These are phyloP conservation scores for Mollisia scopiformis DNA, from an alignment of 2,329 filamentous ascomycete genomes.

Conservation along the genomic window DNA sequence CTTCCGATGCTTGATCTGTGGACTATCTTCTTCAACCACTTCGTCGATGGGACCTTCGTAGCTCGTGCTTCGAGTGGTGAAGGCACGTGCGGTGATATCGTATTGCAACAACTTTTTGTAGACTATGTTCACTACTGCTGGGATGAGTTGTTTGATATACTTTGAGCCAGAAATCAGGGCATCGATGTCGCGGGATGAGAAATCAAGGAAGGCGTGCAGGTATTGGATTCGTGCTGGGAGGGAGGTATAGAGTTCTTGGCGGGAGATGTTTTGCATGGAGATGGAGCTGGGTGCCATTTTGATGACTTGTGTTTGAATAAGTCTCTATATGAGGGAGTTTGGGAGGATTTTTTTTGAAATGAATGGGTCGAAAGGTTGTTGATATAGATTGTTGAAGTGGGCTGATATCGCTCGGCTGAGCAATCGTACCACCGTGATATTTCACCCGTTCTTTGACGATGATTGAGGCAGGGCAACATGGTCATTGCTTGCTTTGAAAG, in stretches of 20 bases:
- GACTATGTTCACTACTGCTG: slow-evolving; percentile 80
- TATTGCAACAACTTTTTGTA: slow-evolving; percentile 81
- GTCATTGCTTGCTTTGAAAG: not conserved
- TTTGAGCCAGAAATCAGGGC: slow-evolving; percentile 28
- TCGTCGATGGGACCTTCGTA: slow-evolving; percentile 62
- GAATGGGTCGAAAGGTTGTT: not conserved
- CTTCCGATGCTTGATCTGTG: slow-evolving; percentile 57
- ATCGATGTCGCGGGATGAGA: slow-evolving; percentile 23
- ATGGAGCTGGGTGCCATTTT: slow-evolving; percentile 7
- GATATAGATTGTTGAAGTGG: not conserved
- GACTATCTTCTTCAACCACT: slow-evolving; percentile 40
- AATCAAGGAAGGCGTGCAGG: slow-evolving; percentile 32
- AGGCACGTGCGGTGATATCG: slow-evolving; percentile 79
- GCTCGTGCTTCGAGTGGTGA: slow-evolving; percentile 62
- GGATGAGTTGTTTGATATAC: slow-evolving; percentile 60
- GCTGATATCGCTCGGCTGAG: not conserved
- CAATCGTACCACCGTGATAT: not conserved
- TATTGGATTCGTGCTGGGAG: slow-evolving; percentile 33
- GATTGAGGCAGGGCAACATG: not conserved
- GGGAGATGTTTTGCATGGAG: slow-evolving; percentile 22
- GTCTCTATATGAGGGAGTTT: no score
- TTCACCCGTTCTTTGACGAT: not conserved
- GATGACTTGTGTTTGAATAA: not conserved
- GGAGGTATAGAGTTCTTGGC: slow-evolving; percentile 25
- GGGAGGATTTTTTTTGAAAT: not conserved